Base-by-base conservation (phyloP, 2,329 filamentous ascomycete genomes). In the Nemania sp. region DNA sequence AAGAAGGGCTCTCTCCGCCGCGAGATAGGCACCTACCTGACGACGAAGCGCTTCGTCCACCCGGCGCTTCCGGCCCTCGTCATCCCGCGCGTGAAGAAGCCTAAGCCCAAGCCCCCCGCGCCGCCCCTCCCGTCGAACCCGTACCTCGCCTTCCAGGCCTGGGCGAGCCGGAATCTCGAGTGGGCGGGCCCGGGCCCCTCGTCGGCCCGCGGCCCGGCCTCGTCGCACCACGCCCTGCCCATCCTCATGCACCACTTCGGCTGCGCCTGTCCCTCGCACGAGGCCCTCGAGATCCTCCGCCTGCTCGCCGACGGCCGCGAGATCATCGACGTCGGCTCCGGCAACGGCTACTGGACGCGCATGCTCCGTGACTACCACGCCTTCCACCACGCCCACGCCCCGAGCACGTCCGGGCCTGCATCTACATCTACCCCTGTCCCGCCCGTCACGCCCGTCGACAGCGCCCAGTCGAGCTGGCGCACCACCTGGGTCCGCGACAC, bases 171-270 rank as follows among this genome's bases (percentile, higher is more conserved):
- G 29, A 81, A 81, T 62, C 78, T 92, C 7, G 83, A 88, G 74
- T 89, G 87, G 87, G 82, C 81, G 51, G 87, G 88, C 1, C 86
- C 88, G 2, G 76, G 82, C 70, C 74, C 77, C 13, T 75, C 76
- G 37, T 83, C 87, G 2, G 79, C 78, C 15, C 75, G 79, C 25
- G 80, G 83, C 3, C 80, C 79, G 54, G 15, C 81, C 79, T 62
- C 54, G 18, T 58, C 64, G 10, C 90, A 92, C 74, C 88, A 89
- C 67, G 79, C 90, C 6, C 80, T 92, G 9, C 89, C 89, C 2
- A 79, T 92, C 17, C 80, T 91, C 57, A 92, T 91, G 81, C 89
- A 92, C 75, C 89, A 92, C 74, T 92, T 92, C 73, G 89, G 89
- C 52, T 92, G 89, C 75, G 83, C 84, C 1, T 86, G 86, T 18